Evolutionary conservation across 2,329 filamentous ascomycete genomes (phyloP), one percentile per base, ranked within the genome.

Genomic region (Neurospora sp.): DNA sequence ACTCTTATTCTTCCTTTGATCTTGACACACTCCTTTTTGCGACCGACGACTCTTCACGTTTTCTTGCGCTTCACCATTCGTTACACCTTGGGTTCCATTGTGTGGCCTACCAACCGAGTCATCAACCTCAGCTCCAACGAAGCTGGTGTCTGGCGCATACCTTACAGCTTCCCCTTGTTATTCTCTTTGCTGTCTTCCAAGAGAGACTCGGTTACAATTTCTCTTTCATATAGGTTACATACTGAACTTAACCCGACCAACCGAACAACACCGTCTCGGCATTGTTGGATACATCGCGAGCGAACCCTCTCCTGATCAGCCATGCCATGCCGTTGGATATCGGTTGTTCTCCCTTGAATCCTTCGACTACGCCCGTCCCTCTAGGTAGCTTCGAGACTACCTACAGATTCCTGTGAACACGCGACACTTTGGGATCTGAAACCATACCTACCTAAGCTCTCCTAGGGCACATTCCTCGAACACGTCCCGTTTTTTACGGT

Each of bases 401-500:
- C 23, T 10, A 33, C 23, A 33, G 52, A 33, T 33, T 66, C 33
- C 65, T 6, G 65, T 66, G 17, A 28, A 33, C 40, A 43, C 46
- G 46, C 46, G 46, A 57, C 46, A 57, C 46, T 46, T 15, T 2
- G 66, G 4, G n/a, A 67, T 28, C 38, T 12, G 6, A 67, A 33
- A 33, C 15, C 66, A 41, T 19, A 41, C 15, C 38, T 8, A 28
- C 28, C 28, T 28, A 28, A 28, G 28, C 28, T 28, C 28, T n/a
- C 40, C 28, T 19, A 28, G 15, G n/a, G 12, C 19, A 19, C 40
- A 15, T 23, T 67, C 6, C 17, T 65, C 57, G 17, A 70, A 62
- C 67, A 46, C 69, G 67, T 66, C 69, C 69, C 67, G 65, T 12
- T 33, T 33, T 43, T 4, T 2, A 70, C 52, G 28, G 23, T 36